Conservation (phyloP, 2,329 filamentous ascomycete species). For the Fusarium odoratissimum region DNA sequence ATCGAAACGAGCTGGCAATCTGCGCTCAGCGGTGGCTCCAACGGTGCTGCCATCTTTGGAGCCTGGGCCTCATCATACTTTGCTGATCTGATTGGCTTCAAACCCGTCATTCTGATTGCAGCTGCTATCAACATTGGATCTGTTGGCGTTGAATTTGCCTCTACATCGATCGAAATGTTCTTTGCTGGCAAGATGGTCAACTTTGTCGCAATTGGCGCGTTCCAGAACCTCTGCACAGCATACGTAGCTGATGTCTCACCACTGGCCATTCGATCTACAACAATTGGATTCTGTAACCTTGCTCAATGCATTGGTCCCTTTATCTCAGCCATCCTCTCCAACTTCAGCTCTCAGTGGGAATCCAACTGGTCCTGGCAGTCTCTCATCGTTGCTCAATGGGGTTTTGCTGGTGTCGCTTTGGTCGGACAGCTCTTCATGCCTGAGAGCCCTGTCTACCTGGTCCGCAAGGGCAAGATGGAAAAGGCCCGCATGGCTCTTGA, state of each 20-base stretch:
- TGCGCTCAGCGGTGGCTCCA: constrained; percentile 42
- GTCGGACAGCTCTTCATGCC: constrained; percentile 55
- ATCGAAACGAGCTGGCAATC: constrained; percentile 47
- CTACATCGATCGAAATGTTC: constrained; percentile 47
- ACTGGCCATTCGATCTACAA: constrained; percentile 51
- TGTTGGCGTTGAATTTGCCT: constrained; percentile 47
- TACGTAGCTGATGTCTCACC: constrained; percentile 55
- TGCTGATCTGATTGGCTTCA: constrained; percentile 42
- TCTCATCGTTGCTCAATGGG: constrained; percentile 55
- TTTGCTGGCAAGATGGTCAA: constrained; percentile 48
- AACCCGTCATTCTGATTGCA: constrained; percentile 28
- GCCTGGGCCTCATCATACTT: constrained; percentile 42
- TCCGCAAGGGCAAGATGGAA: constrained; percentile 53
- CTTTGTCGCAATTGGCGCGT: constrained; percentile 50
- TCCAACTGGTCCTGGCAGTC: constrained; percentile 57
- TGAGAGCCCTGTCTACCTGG: constrained; percentile 62
- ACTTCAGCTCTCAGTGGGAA: constrained; percentile 51
- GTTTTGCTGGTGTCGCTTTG: constrained; percentile 51
- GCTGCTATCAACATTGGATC: constrained; percentile 45
- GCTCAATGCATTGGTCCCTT: constrained; percentile 55
- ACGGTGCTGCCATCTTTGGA: constrained; percentile 42
- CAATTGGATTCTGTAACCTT: constrained; percentile 53
- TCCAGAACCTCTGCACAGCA: constrained; percentile 53
- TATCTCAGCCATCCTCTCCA: constrained; percentile 52
- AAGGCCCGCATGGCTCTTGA: constrained; percentile 48